These are phyloP conservation scores for Xylaria telfairii DNA, from an alignment of 495 filamentous ascomycete species.

Conservation along the genomic window DNA sequence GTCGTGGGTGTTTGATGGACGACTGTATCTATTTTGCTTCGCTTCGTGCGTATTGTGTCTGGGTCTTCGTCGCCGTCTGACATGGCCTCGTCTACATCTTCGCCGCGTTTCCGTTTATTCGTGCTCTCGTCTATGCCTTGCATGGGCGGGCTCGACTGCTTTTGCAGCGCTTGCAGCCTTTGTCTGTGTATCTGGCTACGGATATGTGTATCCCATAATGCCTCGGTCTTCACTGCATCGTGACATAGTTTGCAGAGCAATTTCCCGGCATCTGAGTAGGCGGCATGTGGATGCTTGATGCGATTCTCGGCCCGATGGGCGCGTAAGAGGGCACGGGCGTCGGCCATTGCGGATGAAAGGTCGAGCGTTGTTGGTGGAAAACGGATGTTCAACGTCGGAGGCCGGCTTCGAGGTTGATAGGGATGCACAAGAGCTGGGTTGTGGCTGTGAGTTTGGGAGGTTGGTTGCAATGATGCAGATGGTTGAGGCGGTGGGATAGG, in stretches of 20 bases:
- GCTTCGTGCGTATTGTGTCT: constrained; percentile 49
- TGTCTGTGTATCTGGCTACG: constrained; percentile 55
- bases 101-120: constrained; percentile 47
- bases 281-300: constrained; percentile 69
- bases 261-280: constrained; percentile 65
- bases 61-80: constrained; percentile 43
- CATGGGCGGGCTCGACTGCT: constrained; percentile 20
- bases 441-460: background rate
- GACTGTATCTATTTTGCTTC: constrained; percentile 42
- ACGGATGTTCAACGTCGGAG: background rate
- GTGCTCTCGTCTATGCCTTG: constrained; percentile 22
- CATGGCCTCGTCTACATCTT: constrained; percentile 45
- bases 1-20: background rate
- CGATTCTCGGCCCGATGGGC: constrained; percentile 80
- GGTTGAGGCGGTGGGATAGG: constrained; percentile 1
- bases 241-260: constrained; percentile 66
- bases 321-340: constrained; percentile 81
- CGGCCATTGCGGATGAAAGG: constrained; percentile 65
- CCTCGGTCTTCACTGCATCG: constrained; percentile 64
- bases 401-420: background rate
- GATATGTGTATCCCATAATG: constrained; percentile 65
- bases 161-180: constrained; percentile 38
- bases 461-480: background rate
- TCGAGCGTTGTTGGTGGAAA: background rate
- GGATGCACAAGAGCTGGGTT: background rate